Conservation (phyloP, 495 filamentous ascomycete species). For the Penicillium steckii region DNA sequence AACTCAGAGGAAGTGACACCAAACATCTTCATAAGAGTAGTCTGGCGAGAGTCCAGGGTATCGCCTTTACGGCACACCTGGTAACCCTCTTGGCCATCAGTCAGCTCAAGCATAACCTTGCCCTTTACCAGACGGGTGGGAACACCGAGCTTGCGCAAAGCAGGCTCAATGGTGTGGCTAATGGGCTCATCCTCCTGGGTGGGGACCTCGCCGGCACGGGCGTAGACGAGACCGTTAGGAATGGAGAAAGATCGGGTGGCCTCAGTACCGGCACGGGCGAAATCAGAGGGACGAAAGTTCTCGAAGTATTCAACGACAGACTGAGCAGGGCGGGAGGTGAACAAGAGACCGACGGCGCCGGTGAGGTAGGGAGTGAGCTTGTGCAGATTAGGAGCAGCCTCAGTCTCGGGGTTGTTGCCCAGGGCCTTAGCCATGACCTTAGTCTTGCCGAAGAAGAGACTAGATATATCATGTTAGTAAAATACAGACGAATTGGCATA, state of each 20-base stretch:
- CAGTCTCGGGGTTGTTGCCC: conserved; percentile 68
- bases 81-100: conserved; percentile 66
- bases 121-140: conserved; percentile 87
- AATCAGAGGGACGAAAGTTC: conserved; percentile 68
- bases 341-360: conserved; percentile 86
- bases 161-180: conserved; percentile 83
- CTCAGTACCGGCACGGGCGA: conserved; percentile 79
- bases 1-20: conserved; percentile 88
- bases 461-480: conserved; percentile 28
- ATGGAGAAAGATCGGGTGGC: conserved; percentile 73
- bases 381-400: conserved; percentile 71
- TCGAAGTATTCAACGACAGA: conserved; percentile 68
- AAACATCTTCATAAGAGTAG: conserved; percentile 90
- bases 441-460: conserved; percentile 97
- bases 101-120: conserved; percentile 75
- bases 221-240: conserved; percentile 74
- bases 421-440: conserved; percentile 97
- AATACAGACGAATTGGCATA: background rate
- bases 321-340: conserved; percentile 69
- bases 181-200: conserved; percentile 79
- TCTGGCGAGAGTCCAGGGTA: conserved; percentile 82
- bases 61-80: conserved; percentile 80
- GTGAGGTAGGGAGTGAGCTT: conserved; percentile 66
- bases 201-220: conserved; percentile 73
- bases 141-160: conserved; percentile 80